Conservation (phyloP, 208 protist species). For the Leishmania tropica region DNA sequence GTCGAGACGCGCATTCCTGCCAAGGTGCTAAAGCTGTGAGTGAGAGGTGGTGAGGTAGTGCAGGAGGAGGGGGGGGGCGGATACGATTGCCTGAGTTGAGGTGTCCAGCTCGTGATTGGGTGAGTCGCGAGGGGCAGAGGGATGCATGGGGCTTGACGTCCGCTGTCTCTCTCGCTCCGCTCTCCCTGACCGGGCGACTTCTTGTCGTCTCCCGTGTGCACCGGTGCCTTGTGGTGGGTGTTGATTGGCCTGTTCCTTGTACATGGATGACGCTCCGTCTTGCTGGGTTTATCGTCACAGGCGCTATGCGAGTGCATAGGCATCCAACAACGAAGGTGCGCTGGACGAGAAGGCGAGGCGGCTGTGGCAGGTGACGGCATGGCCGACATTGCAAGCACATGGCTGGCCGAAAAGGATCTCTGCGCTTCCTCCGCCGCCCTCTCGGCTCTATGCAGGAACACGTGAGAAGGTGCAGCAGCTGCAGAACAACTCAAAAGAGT, state of each 20-base stretch:
- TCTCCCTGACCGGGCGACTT: neutral
- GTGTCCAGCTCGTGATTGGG: neutral
- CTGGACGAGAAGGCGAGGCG: neutral
- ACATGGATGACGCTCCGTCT: neutral
- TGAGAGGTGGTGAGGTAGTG: neutral
- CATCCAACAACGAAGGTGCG: neutral
- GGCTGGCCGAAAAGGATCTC: neutral
- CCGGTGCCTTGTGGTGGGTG: neutral
- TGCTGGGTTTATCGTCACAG: neutral
- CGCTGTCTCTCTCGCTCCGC: neutral
- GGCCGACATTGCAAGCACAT: neutral
- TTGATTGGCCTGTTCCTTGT: neutral
- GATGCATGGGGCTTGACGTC: neutral
- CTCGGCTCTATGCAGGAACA: neutral
- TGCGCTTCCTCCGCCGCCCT: neutral
- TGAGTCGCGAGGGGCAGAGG: neutral
- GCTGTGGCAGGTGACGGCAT: neutral
- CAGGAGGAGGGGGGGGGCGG: neutral
- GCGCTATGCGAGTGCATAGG: neutral
- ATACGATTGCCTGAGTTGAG: neutral
- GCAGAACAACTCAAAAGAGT: neutral
- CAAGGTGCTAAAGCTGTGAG: constrained; percentile 52
- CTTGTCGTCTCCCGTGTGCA: neutral
- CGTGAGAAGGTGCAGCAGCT: neutral
- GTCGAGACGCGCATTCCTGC: constrained; percentile 83